Conservation (phyloP, 345 rosid species). For the Camelina neglecta region DNA sequence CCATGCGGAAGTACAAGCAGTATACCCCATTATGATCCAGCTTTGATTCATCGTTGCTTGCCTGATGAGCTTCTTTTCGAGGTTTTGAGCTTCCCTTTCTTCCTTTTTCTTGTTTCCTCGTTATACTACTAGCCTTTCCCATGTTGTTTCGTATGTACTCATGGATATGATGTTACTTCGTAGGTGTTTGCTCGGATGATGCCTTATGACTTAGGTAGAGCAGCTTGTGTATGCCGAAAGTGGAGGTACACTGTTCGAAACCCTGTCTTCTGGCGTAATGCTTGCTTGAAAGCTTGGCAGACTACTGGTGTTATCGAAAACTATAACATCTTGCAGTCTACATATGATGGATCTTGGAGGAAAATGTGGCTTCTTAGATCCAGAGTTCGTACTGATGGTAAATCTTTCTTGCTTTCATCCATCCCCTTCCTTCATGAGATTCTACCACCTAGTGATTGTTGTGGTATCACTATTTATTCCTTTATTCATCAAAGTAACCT, state of each 20-base stretch:
- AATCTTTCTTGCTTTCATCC: constrained; percentile 6
- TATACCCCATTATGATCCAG: constrained; percentile 64
- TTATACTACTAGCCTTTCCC: neutral
- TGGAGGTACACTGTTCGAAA: constrained; percentile 94
- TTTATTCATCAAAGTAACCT: constrained; percentile 2
- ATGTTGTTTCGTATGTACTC: neutral
- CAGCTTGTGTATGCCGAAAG: constrained; percentile 87
- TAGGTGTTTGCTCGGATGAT: constrained; percentile 87
- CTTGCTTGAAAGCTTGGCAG: constrained; percentile 97
- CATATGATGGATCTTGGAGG: constrained; percentile 90
- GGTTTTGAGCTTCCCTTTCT: constrained; percentile 46
- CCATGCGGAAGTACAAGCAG: constrained; percentile 80
- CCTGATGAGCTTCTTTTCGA: constrained; percentile 94
- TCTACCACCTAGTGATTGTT: neutral
- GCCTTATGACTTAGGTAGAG: constrained; percentile 87
- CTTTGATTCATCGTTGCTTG: constrained; percentile 76
- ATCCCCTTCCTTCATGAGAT: neutral
- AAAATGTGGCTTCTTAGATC: constrained; percentile 98
- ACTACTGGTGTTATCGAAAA: constrained; percentile 86
- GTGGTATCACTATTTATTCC: neutral
- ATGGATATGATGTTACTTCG: constrained; percentile 36
- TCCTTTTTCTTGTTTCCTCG: neutral
- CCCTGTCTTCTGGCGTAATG: constrained; percentile 89
- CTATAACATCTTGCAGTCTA: constrained; percentile 77
- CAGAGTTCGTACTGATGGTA: constrained; percentile 93